These are phyloP conservation scores for Fragilaria crotonensis DNA, from an alignment of 108 stramenopile genomes.

Conservation along the genomic window DNA sequence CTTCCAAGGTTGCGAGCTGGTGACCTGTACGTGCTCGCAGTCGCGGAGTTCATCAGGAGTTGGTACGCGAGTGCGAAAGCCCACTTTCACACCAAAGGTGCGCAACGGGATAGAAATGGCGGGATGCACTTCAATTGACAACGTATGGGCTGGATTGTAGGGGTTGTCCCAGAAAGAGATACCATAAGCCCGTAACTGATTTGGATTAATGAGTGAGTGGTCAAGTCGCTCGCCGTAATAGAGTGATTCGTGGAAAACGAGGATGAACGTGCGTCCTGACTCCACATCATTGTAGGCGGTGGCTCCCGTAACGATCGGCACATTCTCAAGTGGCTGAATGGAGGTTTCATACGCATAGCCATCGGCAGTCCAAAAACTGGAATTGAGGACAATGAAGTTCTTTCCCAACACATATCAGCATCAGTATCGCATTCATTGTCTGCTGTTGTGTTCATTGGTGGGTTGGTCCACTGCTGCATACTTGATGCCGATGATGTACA, in stretches of 20 bases:
- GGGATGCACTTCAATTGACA: not conserved
- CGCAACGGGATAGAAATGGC: not conserved
- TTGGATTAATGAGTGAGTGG: constrained; percentile 23
- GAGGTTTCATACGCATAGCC: not conserved
- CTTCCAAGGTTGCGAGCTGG: not conserved
- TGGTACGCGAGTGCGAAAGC: not conserved
- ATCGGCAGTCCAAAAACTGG: not conserved
- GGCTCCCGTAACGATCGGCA: constrained; percentile 28
- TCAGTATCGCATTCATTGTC: no score
- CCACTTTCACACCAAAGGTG: not conserved
- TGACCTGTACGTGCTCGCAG: not conserved
- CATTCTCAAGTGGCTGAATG: constrained; percentile 1
- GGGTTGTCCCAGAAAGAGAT: constrained; percentile 10
- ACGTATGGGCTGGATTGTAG: not conserved
- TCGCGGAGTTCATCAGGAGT: not conserved
- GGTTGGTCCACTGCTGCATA: no score
- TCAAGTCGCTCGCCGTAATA: constrained; percentile 12
- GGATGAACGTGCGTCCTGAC: constrained; percentile 15
- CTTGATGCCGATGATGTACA: no score
- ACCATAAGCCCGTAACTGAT: constrained; percentile 24
- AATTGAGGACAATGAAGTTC: not conserved
- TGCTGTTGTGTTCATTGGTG: not conserved
- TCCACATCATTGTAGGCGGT: no score
- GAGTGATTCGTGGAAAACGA: constrained; percentile 24
- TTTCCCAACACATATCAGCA: not conserved